phyloP scores from a whole-genome alignment of 768 basidiomycete genomes.

The Lactifluus hygrophoroides region DNA sequence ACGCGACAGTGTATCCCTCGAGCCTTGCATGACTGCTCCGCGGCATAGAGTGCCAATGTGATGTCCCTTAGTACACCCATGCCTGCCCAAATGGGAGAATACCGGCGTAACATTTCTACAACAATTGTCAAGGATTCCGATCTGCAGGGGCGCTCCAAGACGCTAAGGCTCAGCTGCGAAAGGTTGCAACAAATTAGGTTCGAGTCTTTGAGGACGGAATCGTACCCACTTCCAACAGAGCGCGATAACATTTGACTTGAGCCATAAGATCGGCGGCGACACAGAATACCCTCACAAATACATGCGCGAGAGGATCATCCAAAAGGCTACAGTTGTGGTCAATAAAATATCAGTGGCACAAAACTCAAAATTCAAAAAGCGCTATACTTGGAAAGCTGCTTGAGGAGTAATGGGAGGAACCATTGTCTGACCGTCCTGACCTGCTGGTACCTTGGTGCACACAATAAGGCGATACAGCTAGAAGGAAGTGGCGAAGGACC shows the following conservation, averaged over 20 bases:
- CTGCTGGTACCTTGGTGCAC: slow-evolving; percentile 66
- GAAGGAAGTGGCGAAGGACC: slow-evolving; percentile 22
- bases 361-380: not conserved
- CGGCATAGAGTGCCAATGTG: slow-evolving; percentile 48
- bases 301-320: slow-evolving; percentile 7
- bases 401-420: slow-evolving; percentile 63
- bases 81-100: slow-evolving; percentile 67
- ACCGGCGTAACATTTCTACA: slow-evolving; percentile 65
- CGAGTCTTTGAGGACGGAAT: not conserved
- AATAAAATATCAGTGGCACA: not conserved
- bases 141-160: slow-evolving; percentile 46
- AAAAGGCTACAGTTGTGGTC: not conserved
- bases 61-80: slow-evolving; percentile 56
- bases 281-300: slow-evolving; percentile 47
- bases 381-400: slow-evolving; percentile 40
- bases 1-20: slow-evolving; percentile 58
- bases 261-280: slow-evolving; percentile 52
- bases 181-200: not conserved
- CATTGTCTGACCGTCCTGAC: slow-evolving; percentile 61
- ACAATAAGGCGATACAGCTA: slow-evolving; percentile 39
- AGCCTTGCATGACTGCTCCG: slow-evolving; percentile 55
- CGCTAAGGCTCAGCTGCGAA: slow-evolving; percentile 28
- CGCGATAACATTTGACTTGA: slow-evolving; percentile 53
- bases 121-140: slow-evolving; percentile 49
- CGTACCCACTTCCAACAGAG: slow-evolving; percentile 53